Base-by-base conservation (phyloP, 2,329 filamentous ascomycete genomes). In the Ascosphaera apis region DNA sequence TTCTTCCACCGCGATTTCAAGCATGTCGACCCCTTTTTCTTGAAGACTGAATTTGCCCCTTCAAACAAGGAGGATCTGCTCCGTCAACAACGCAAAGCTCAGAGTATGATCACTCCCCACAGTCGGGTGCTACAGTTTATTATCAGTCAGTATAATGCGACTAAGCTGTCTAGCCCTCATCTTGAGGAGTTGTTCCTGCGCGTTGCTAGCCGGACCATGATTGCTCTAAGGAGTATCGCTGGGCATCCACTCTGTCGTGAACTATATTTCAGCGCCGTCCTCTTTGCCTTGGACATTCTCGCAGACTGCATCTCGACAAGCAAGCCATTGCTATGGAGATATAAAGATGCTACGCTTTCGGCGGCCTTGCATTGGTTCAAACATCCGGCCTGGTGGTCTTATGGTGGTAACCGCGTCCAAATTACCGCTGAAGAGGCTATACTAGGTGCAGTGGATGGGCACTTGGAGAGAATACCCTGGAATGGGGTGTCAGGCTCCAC, bases 121-220 rank as follows among this genome's bases (percentile, higher is more conserved):
- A 72, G 80, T 36, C 73, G 79, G 16, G 58, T 95, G 17, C 57
- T 93, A 23, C 82, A 91, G 43, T 92, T 95, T 52, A 69, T 99
- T 41, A 75, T 71, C 40, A 98, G 88, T 48, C 86, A 95, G 52
- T 98, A 91, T 59, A 92, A 83, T 51, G 83, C 91, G 2, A 84
- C 79, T 9, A 70, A 84, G n/a, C 63, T 93, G 17, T 76, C 81
- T 17, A 92, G 76, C 45, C 66, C 72, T 1, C 77, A 93, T 49
- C 76, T 76, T 0, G 81, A 92, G 46, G 69, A 70, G 40, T 67
- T 84, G 3, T 93, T 93, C 54, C 62, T 77, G 40, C 77, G 86
- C 23, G 62, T 95, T 43, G 69, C 95, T 39, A 71, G 77, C 43
- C 61, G 76, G 19, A 93, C 86, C 0, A 62, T 92, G 18, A 67